Evolutionary conservation across 1,284 basidiomycete genomes (phyloP), one percentile per base, ranked within the genome.

Genomic region (Moesziomyces antarcticus): DNA sequence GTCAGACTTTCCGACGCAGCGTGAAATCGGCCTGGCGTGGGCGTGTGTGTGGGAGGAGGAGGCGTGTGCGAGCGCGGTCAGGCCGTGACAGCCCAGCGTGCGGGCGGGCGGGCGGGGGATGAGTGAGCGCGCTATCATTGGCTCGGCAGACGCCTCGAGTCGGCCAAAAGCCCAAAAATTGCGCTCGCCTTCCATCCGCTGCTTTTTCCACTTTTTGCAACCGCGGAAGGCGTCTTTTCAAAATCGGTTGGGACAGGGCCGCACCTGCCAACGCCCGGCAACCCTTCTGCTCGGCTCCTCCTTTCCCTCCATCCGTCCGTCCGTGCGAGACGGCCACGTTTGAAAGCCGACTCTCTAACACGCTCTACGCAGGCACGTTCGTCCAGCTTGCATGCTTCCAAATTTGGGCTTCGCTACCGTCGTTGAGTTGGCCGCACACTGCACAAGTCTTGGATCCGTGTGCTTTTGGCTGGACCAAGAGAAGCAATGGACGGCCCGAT

Each of bases 81-180:
- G 35, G 35, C 14, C 14, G 37, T 40, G 37, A 40, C 37, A 40
- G 18, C 16, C 37, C 5, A 40, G 3, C 25, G 25, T 27, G 25
- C 25, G 25, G 16, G 37, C 37, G 37, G 16, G 37, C 37, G 37
- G 37, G 37, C 37, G 37, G 18, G 37, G 37, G 37, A 27, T 40
- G 37, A 40, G 37, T 40, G 37, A 40, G 37, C 37, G 37, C 37
- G 37, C 37, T 40, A 40, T 40, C 37, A 40, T 40, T 40, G 37
- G 37, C 37, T 40, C 37, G 14, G 16, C 16, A 5, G 18, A 3
- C 6, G 37, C 37, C 37, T 40, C 37, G 16, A 40, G 37, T 40
- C 16, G 16, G 37, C 14, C 16, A 40, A 11, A 40, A 11, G 37
- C 37, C 37, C 37, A 40, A 40, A 40, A 40, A 18, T n/a, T 40